A percentile compares a stretch with the other conserved stretches of the same genome.
These are phyloP conservation scores for Colletotrichum sp. DNA, from an alignment of 2,329 filamentous ascomycete genomes.

Conservation along the genomic window DNA sequence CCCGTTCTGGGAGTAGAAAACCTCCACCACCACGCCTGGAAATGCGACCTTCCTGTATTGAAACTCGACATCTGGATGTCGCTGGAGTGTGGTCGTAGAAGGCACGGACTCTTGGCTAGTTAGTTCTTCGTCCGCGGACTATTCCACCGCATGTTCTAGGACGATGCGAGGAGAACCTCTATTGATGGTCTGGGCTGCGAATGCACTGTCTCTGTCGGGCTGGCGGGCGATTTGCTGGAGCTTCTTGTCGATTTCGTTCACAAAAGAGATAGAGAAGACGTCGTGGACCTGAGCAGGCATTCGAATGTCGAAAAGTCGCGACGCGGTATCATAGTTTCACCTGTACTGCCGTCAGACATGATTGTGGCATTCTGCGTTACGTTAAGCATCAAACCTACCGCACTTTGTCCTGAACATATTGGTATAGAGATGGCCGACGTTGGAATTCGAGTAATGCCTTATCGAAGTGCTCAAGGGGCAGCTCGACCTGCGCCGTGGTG, in stretches of 20 bases:
- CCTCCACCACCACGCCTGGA: background rate
- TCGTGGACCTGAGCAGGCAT: background rate
- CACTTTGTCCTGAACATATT: background rate
- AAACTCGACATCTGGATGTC: slow-evolving; percentile 23
- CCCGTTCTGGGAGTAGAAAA: no score
- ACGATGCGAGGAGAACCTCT: background rate
- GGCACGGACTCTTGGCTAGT: background rate
- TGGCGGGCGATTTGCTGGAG: background rate
- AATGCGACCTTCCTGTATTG: slow-evolving; percentile 3
- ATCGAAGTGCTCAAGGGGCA: background rate
- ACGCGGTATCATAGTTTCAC: background rate
- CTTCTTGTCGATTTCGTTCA: background rate
- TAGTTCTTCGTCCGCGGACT: background rate
- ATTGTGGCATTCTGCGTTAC: background rate
- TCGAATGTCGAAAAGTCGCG: background rate
- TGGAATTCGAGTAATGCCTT: background rate
- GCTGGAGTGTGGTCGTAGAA: background rate
- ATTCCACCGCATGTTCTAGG: background rate
- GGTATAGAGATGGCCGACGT: background rate
- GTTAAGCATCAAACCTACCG: background rate
- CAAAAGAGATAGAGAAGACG: background rate
- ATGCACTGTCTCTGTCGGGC: background rate
- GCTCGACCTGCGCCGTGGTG: background rate
- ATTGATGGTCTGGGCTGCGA: background rate
- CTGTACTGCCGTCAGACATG: background rate